Percentiles rank a stretch among this genome's conserved stretches.
Conservation (phyloP, 2,329 filamentous ascomycete species). For the Magnaporthales sp. region DNA sequence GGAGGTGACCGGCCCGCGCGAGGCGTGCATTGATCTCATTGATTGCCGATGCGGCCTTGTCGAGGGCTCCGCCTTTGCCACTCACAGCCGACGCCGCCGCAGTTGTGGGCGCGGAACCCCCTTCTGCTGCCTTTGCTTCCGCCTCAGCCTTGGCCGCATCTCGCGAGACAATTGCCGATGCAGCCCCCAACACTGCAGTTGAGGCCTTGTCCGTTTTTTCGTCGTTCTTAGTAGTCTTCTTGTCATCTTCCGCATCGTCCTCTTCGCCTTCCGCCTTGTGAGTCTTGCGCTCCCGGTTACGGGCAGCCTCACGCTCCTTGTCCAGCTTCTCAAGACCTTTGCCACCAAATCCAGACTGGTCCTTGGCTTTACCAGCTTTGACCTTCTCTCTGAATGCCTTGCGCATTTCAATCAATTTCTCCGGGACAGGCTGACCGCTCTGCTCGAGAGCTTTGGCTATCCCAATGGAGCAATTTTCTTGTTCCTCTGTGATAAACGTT, state of each 20-base stretch:
- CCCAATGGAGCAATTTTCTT: slow-evolving; percentile 83
- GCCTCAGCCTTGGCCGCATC: slow-evolving; percentile 37
- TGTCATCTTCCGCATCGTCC: slow-evolving; percentile 70
- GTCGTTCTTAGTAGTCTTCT: slow-evolving; percentile 54
- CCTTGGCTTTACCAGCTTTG: slow-evolving; percentile 84
- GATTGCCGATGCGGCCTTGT: slow-evolving; percentile 84
- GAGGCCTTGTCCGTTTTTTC: slow-evolving; percentile 62
- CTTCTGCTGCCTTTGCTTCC: slow-evolving; percentile 19
- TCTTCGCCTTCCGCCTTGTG: slow-evolving; percentile 82
- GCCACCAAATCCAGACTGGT: slow-evolving; percentile 83
- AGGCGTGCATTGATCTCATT: slow-evolving; percentile 86
- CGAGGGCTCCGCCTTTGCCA: slow-evolving; percentile 50
- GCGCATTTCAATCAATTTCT: slow-evolving; percentile 55
- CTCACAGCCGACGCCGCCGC: slow-evolving; percentile 17
- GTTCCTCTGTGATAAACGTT: slow-evolving; percentile 85
- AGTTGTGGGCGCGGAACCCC: background rate
- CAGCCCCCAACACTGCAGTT: slow-evolving; percentile 57
- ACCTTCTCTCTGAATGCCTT: slow-evolving; percentile 80
- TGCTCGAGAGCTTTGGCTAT: slow-evolving; percentile 89
- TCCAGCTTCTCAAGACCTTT: slow-evolving; percentile 90
- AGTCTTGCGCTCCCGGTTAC: slow-evolving; percentile 76
- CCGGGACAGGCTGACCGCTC: slow-evolving; percentile 76
- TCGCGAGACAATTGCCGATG: slow-evolving; percentile 47
- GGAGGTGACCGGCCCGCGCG: slow-evolving; percentile 80
- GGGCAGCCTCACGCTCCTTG: slow-evolving; percentile 79